These are phyloP conservation scores for Blastobotrys arbuscula DNA, from an alignment of 1,139 yeast genomes.

Conservation along the genomic window DNA sequence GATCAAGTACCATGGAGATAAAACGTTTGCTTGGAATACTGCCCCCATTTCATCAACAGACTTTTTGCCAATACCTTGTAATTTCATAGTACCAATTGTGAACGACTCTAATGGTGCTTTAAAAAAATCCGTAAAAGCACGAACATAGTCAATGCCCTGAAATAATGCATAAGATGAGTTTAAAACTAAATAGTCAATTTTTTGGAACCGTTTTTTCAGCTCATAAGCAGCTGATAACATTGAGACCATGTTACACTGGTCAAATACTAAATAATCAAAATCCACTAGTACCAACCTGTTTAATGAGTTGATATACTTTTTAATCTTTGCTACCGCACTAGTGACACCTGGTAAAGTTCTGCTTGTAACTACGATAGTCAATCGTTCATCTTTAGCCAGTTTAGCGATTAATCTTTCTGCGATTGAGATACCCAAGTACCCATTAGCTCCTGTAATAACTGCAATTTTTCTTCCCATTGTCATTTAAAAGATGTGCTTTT, in stretches of 20 bases:
- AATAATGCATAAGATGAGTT: slow-evolving; percentile 91
- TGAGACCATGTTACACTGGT: slow-evolving; percentile 88
- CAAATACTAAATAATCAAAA: slow-evolving; percentile 81
- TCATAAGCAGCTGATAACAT: slow-evolving; percentile 70
- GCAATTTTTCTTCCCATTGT: slow-evolving; percentile 35
- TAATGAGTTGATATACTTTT: slow-evolving; percentile 41
- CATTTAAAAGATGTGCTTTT: neutral
- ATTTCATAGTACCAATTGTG: slow-evolving; percentile 67
- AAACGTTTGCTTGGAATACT: slow-evolving; percentile 90
- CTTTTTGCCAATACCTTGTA: slow-evolving; percentile 68
- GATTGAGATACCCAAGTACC: slow-evolving; percentile 76
- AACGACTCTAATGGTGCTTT: slow-evolving; percentile 67
- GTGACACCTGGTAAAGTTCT: slow-evolving; percentile 80
- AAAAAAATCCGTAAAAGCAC: slow-evolving; percentile 62
- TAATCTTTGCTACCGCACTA: slow-evolving; percentile 62
- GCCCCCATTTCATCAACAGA: slow-evolving; percentile 73
- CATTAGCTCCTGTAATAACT: slow-evolving; percentile 58
- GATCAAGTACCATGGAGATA: slow-evolving; percentile 84
- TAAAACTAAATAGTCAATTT: slow-evolving; percentile 71
- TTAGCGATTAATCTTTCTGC: slow-evolving; percentile 70
- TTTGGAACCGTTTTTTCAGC: slow-evolving; percentile 52
- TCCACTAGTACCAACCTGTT: slow-evolving; percentile 42
- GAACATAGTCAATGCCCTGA: slow-evolving; percentile 78
- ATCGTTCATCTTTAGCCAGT: slow-evolving; percentile 45
- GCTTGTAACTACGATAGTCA: slow-evolving; percentile 82